phyloP scores from a whole-genome alignment of 2,329 filamentous ascomycete genomes.

The Teratosphaeria viscida region DNA sequence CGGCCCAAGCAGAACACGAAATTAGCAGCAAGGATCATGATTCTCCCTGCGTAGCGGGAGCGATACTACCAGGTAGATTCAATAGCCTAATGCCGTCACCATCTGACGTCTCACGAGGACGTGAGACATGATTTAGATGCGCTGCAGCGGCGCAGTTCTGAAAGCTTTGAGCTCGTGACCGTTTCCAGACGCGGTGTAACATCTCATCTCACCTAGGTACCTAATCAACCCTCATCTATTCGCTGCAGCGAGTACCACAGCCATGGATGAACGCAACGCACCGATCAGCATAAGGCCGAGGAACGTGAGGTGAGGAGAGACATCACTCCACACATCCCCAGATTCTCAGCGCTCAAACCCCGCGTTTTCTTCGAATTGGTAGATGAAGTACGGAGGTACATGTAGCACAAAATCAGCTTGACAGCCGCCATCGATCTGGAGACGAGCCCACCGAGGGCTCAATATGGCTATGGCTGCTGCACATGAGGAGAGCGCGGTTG shows the following conservation, averaged over 20 bases:
- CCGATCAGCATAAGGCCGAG: background rate
- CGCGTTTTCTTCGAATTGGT: background rate
- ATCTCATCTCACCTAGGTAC: background rate
- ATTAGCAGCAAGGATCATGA: background rate
- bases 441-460: background rate
- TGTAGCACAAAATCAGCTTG: background rate
- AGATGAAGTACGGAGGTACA: background rate
- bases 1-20: background rate
- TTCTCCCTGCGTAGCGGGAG: background rate
- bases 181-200: background rate
- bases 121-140: background rate
- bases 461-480: background rate
- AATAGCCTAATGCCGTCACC: background rate
- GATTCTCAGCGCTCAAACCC: background rate
- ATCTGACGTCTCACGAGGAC: background rate
- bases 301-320: background rate
- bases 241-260: background rate
- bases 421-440: background rate
- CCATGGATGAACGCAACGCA: background rate
- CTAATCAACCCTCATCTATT: background rate
- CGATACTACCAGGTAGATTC: background rate
- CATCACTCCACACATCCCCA: background rate
- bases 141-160: background rate
- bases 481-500: background rate
- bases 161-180: background rate